Evolutionary conservation across 2,329 filamentous ascomycete species (phyloP).

Genomic region (Ophiosphaerella narmari): DNA sequence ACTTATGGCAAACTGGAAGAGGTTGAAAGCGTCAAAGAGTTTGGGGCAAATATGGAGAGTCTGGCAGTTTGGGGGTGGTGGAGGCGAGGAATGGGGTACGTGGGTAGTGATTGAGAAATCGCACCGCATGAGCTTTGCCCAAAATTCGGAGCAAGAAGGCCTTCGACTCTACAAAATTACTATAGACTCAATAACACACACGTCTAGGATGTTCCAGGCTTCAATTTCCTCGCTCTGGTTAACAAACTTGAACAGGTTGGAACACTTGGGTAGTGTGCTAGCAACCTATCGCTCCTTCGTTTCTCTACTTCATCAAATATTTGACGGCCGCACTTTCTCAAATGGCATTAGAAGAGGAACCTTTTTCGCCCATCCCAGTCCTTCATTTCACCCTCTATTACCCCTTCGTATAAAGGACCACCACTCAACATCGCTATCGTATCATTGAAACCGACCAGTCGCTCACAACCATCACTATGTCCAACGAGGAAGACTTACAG

Average conservation of each 20-base stretch:
- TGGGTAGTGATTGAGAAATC: slow-evolving; percentile 18
- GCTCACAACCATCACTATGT: not conserved
- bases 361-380: too few relatives aligned
- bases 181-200: not conserved
- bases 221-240: too few relatives aligned
- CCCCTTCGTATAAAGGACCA: too few relatives aligned
- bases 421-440: not conserved
- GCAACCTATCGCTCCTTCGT: too few relatives aligned
- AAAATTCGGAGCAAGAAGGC: not conserved
- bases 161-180: not conserved
- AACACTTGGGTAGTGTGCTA: too few relatives aligned
- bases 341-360: too few relatives aligned
- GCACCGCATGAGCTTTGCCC: not conserved
- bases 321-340: not conserved
- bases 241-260: too few relatives aligned
- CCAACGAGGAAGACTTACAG: too few relatives aligned
- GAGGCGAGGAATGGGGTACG: slow-evolving; percentile 68
- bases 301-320: not conserved
- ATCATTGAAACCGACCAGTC: not conserved
- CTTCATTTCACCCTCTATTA: not conserved
- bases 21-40: slow-evolving; percentile 67
- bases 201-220: too few relatives aligned
- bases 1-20: slow-evolving; percentile 55
- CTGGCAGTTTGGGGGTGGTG: slow-evolving; percentile 68
- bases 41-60: slow-evolving; percentile 64